Percentiles rank a stretch among this genome's conserved stretches.
phyloP scores from a whole-genome alignment of 345 rosid genomes.

The Eucalyptus victrix region DNA sequence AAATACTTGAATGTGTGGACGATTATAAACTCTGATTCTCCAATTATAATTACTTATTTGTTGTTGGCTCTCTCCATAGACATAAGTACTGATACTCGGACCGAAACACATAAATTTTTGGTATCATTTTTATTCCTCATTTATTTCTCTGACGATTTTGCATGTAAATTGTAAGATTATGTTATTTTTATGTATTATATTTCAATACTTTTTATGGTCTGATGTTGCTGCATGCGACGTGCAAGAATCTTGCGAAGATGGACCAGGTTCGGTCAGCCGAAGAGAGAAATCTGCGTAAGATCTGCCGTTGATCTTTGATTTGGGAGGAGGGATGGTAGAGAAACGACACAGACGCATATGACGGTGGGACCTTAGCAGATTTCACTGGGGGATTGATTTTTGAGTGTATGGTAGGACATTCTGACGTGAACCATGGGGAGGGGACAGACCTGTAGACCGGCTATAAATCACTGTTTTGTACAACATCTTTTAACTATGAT shows the following conservation, averaged over 20 bases:
- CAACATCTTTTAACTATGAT: background rate
- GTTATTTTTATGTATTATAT: too few species aligned
- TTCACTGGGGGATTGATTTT: background rate
- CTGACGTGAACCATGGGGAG: background rate
- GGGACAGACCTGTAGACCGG: background rate
- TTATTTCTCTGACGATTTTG: too few species aligned
- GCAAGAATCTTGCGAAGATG: background rate
- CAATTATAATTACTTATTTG: too few species aligned
- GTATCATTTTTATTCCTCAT: rapidly evolving
- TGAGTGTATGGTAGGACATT: background rate
- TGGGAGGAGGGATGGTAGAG: background rate
- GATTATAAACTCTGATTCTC: too few species aligned
- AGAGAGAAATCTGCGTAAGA: background rate
- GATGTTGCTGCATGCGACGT: background rate
- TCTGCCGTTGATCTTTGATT: background rate
- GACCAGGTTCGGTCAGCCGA: background rate
- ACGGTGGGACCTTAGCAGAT: background rate
- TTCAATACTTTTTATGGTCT: background rate
- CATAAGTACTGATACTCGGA: rapidly evolving
- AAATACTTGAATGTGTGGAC: rapidly evolving
- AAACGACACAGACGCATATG: background rate
- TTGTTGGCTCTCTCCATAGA: too few species aligned
- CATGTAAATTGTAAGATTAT: too few species aligned
- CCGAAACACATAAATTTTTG: too few species aligned
- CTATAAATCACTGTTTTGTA: background rate